Percentiles rank a stretch among this genome's conserved stretches.
phyloP scores from a whole-genome alignment of 345 rosid genomes.

The Carallia pectinifolia region DNA sequence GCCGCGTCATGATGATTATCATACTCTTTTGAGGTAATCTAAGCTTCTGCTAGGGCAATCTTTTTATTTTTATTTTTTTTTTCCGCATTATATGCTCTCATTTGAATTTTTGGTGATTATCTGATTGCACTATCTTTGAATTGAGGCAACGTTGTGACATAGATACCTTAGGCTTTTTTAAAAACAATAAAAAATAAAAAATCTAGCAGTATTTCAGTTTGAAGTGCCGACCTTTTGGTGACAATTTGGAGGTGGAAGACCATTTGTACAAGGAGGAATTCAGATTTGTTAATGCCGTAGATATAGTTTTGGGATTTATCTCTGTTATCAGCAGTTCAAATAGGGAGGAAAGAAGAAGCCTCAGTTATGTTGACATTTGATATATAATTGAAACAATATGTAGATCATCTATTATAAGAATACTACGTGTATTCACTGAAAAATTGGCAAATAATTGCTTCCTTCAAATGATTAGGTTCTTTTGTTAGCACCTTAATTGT shows the following conservation, averaged over 20 bases:
- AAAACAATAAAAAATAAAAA: too few species aligned
- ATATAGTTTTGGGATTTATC: background rate
- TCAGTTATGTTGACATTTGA: too few species aligned
- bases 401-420: too few species aligned
- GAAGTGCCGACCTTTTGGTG: background rate
- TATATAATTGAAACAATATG: too few species aligned
- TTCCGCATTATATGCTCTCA: background rate
- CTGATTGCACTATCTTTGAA: background rate
- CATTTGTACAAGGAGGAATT: background rate
- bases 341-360: too few species aligned
- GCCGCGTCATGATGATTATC: conserved; percentile 72
- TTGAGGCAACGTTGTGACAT: background rate
- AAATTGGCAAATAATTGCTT: too few species aligned
- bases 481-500: too few species aligned
- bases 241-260: background rate
- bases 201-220: background rate
- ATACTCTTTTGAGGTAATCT: conserved; percentile 80
- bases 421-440: too few species aligned
- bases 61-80: background rate
- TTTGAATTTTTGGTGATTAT: background rate
- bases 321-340: too few species aligned
- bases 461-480: too few species aligned
- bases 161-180: background rate
- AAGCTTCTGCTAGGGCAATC: too few species aligned
- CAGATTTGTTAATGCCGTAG: background rate